Evolutionary conservation across 2,329 filamentous ascomycete genomes (phyloP).

Genomic region (Aspergillus fischeri): DNA sequence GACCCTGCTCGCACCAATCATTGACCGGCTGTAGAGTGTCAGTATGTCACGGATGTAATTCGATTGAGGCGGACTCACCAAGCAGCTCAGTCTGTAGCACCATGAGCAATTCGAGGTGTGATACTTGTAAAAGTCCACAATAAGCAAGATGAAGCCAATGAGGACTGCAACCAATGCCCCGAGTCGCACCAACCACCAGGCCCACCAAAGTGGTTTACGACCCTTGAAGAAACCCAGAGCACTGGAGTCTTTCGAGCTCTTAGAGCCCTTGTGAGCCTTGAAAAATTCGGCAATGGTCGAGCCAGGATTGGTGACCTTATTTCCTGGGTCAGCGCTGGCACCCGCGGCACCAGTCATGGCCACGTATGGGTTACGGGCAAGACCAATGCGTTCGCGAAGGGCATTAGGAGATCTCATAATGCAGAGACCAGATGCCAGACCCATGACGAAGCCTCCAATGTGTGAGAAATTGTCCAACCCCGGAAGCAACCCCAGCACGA

Average conservation of each 20-base stretch:
- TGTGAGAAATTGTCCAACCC: slow-evolving; percentile 97
- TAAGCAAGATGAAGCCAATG: slow-evolving; percentile 76
- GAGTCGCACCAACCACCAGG: slow-evolving; percentile 85
- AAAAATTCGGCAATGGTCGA: slow-evolving; percentile 54
- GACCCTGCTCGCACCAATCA: slow-evolving; percentile 42
- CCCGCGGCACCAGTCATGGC: slow-evolving; percentile 55
- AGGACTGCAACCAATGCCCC: slow-evolving; percentile 75
- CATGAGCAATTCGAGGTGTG: slow-evolving; percentile 68
- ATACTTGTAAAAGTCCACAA: slow-evolving; percentile 87
- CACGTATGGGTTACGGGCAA: slow-evolving; percentile 65
- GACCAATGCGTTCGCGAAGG: slow-evolving; percentile 68
- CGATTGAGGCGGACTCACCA: slow-evolving; percentile 59
- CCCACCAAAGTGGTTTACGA: slow-evolving; percentile 92
- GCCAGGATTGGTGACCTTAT: slow-evolving; percentile 52
- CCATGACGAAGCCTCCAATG: slow-evolving; percentile 93
- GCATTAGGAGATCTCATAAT: slow-evolving; percentile 83
- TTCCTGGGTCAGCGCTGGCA: slow-evolving; percentile 25
- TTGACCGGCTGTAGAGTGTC: slow-evolving; percentile 36
- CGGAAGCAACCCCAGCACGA: slow-evolving; percentile 85
- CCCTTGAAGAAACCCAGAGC: slow-evolving; percentile 77
- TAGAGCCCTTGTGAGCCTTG: slow-evolving; percentile 55
- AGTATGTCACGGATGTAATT: slow-evolving; percentile 6
- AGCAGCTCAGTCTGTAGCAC: slow-evolving; percentile 93
- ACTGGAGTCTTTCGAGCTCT: slow-evolving; percentile 9
- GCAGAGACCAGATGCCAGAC: slow-evolving; percentile 78